Evolutionary conservation across 768 basidiomycete genomes (phyloP), one percentile per base, ranked within the genome.

Genomic region (Lentinula raphanica): DNA sequence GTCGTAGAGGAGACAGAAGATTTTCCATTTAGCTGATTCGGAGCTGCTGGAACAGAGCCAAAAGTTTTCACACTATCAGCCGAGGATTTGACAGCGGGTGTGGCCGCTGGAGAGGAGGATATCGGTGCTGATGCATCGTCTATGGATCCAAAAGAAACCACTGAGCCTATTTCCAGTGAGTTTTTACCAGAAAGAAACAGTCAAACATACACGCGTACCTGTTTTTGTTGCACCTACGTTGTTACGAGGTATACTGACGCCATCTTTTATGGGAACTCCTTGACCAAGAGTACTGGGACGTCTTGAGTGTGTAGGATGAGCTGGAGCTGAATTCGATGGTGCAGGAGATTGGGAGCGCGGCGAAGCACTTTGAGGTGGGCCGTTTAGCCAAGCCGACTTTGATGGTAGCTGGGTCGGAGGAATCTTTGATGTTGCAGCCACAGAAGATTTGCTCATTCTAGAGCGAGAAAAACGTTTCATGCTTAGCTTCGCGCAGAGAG

Each of bases 391-490:
- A 79, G 91, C 92, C 75, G 92, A 92, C 80, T 85, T 84, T 79
- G 80, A 71, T 71, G 87, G 76, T 76, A 87, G 85, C 82, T 79
- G 84, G 76, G 84, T 44, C 72, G 51, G 21, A 74, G 81, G 81
- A 78, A 76, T 86, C 84, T 87, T 87, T 76, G 82, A 72, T 77
- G 76, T 77, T 73, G 88, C 77, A 73, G 83, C 79, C 73, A 87
- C 82, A 65, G 89, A 85, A 76, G 83, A 84, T 87, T 88, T 94
- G 90, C 90, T 95, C 93, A 95, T 95, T 92, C 90, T 92, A 63
- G 8, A 25, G 27, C 35, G 21, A 45, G 27, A 28, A 36, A 55
- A 61, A 50, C 36, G n/a, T n/a, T n/a, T 21, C 51, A 49, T 58
- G 59, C 35, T 44, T 38, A 44, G 42, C 31, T 31, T 29, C 36